Percentiles rank a stretch among this genome's conserved stretches.
phyloP scores from a whole-genome alignment of 371 early-diverging fungal species.

The Dichotomocladium elegans region DNA sequence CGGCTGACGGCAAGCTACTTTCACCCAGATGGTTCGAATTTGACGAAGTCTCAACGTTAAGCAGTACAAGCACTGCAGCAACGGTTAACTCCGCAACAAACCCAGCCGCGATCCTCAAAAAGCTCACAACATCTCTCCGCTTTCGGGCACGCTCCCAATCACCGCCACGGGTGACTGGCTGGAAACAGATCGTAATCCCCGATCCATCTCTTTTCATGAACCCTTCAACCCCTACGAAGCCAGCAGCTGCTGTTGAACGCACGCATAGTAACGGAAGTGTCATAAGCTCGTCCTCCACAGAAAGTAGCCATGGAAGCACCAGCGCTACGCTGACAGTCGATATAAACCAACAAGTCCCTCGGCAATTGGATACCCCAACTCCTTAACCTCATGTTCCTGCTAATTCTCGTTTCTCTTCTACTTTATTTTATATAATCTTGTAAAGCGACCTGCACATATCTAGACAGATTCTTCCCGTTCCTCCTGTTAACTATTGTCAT shows the following conservation, averaged over 20 bases:
- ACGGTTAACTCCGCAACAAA: not conserved
- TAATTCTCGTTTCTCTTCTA: slow-evolving; percentile 1
- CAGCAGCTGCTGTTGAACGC: slow-evolving; percentile 15
- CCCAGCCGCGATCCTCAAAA: slow-evolving; percentile 7
- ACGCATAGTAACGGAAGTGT: slow-evolving; percentile 17
- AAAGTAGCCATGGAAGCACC: slow-evolving; percentile 5
- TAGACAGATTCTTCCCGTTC: too few relatives aligned
- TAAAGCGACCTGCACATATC: too few relatives aligned
- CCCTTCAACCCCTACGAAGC: not conserved
- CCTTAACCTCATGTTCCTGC: not conserved
- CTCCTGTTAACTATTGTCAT: too few relatives aligned
- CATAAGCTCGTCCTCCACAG: slow-evolving; percentile 8
- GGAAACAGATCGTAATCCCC: slow-evolving; percentile 22
- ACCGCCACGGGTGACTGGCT: slow-evolving; percentile 14
- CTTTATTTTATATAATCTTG: too few relatives aligned
- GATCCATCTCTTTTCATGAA: slow-evolving; percentile 10
- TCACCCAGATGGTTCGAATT: slow-evolving; percentile 7
- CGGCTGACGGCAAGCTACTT: not conserved
- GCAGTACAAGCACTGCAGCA: not conserved
- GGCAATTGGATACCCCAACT: not conserved
- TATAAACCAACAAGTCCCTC: too few relatives aligned
- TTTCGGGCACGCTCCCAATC: slow-evolving; percentile 18
- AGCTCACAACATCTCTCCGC: slow-evolving; percentile 13
- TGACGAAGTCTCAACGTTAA: not conserved
- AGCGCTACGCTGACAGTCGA: too few relatives aligned